Evolutionary conservation across 352 stramenopile genomes (phyloP), one percentile per base, ranked within the genome.

Genomic region (Phytophthora crassamura): DNA sequence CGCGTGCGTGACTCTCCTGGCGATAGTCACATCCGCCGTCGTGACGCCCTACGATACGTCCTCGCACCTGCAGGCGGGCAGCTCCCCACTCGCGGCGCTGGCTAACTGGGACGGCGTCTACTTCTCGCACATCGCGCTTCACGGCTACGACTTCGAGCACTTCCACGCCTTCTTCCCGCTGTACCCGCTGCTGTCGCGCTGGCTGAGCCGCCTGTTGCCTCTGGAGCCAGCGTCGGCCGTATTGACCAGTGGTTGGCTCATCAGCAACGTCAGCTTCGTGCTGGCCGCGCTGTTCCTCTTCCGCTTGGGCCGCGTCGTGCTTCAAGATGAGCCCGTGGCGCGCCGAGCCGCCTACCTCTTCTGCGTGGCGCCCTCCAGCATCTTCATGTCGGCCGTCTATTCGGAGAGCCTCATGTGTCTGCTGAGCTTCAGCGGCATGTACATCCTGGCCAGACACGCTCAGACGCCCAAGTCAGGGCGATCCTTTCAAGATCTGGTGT

Each of bases 101-200:
- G 82, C 72, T 39, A 91, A 91, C 61, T 97, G 90, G 90, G 90
- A 96, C 69, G 90, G 84, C 51, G 89, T 93, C 49, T 96, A 89
- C 69, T 96, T 84, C 55, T 58, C 76, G 12, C 72, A 81, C 65
- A 95, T 97, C 43, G 90, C 87, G 4, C 52, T 55, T 14, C 34
- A 69, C 28, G 90, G 90, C 52, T 97, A 97, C 81, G 74, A 80
- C 50, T 95, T 91, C 48, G 90, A 97, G 72, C 84, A 96, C 48
- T 74, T 86, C 28, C 84, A 94, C 69, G 85, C 87, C 40, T 95
- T 95, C 72, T 95, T 93, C 65, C 87, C 87, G 34, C 62, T 95
- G 30, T 94, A 90, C 41, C 74, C 89, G 36, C 52, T 92, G 42
- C 62, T 93, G 35, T 58, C 70, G 36, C 83, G 82, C 40, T 69